phyloP scores from a whole-genome alignment of 1,284 basidiomycete genomes.

The Papiliotrema fonsecae region DNA sequence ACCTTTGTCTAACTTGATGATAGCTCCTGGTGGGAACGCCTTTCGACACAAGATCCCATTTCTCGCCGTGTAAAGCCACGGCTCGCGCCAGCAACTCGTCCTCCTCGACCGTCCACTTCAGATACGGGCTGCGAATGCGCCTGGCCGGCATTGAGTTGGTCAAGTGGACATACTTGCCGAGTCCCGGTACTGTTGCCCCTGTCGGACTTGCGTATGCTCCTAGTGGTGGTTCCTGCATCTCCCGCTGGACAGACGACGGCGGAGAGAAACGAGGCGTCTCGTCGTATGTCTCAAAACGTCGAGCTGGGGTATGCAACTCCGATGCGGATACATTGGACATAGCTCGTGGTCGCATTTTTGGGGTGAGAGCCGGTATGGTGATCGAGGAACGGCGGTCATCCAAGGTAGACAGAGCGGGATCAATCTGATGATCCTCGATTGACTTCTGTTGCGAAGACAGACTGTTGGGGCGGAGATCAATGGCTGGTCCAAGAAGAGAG shows the following conservation, averaged over 20 bases:
- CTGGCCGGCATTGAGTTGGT: constrained; percentile 37
- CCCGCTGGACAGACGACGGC: constrained; percentile 4
- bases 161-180: constrained; percentile 45
- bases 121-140: constrained; percentile 39
- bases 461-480: constrained; percentile 20
- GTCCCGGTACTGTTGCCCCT: constrained; percentile 36
- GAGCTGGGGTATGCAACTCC: constrained; percentile 20
- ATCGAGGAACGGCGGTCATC: not conserved
- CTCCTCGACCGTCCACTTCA: constrained; percentile 47
- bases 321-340: constrained; percentile 10
- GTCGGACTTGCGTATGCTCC: constrained; percentile 34
- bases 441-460: not conserved
- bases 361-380: constrained; percentile 6
- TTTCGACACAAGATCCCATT: constrained; percentile 47
- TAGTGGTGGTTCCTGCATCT: constrained; percentile 2
- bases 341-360: constrained; percentile 17
- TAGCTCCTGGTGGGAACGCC: constrained; percentile 45
- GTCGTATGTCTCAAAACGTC: constrained; percentile 5
- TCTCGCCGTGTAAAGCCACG: constrained; percentile 45
- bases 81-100: constrained; percentile 45
- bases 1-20: constrained; percentile 45
- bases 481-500: constrained; percentile 34
- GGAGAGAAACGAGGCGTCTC: constrained; percentile 4
- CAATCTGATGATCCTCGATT: constrained; percentile 19
- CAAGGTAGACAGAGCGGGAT: constrained; percentile 11